phyloP scores from a whole-genome alignment of 2,329 filamentous ascomycete species.

The Westerdykella sp. region DNA sequence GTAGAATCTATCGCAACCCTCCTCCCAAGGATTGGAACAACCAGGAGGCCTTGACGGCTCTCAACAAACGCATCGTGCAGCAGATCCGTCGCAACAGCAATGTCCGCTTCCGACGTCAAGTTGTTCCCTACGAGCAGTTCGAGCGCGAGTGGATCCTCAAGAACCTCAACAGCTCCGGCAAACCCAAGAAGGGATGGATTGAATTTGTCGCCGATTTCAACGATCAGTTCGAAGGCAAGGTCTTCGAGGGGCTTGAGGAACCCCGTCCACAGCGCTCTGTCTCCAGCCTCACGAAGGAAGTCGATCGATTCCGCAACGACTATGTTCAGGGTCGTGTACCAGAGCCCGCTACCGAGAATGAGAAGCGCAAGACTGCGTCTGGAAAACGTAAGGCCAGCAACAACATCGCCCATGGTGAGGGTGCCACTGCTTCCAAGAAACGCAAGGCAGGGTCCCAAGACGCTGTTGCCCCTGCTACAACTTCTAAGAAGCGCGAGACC shows the following conservation, averaged over 20 bases:
- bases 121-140: constrained; percentile 14
- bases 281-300: constrained; percentile 23
- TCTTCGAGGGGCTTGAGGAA: constrained; percentile 2
- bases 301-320: constrained; percentile 21
- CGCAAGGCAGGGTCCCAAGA: too few species aligned
- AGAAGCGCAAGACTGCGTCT: not conserved
- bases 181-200: constrained; percentile 20
- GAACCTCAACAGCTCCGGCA: constrained; percentile 13
- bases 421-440: too few species aligned
- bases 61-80: constrained; percentile 28
- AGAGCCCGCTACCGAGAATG: constrained; percentile 1
- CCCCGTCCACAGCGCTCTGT: constrained; percentile 14
- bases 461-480: too few species aligned
- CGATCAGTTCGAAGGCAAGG: constrained; percentile 13
- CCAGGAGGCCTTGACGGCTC: constrained; percentile 19
- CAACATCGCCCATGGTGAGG: too few species aligned
- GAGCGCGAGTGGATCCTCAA: constrained; percentile 22
- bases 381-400: not conserved
- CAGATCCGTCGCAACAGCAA: constrained; percentile 27
- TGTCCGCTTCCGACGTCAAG: constrained; percentile 19
- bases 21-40: constrained; percentile 23
- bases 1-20: constrained; percentile 22
- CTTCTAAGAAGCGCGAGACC: too few species aligned
- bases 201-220: constrained; percentile 23
- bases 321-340: constrained; percentile 20